A percentile compares a stretch with the other conserved stretches of the same genome.
Evolutionary conservation across 2,329 filamentous ascomycete species (phyloP).

Genomic region (Ophiostoma sp.): DNA sequence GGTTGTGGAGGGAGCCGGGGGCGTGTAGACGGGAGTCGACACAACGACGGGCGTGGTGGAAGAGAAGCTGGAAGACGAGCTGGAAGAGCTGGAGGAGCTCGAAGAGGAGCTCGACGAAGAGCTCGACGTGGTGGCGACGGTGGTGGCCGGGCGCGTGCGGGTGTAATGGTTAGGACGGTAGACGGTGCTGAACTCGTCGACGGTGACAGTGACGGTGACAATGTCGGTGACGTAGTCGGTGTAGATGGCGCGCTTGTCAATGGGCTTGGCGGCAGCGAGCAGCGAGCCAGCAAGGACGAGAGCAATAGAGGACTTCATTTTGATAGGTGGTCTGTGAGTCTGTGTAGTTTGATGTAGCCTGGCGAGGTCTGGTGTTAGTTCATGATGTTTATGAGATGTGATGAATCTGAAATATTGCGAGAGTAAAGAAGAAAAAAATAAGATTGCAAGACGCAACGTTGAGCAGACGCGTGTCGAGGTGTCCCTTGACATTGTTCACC

Average conservation of each 20-base stretch:
- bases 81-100: not conserved
- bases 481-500: too few species aligned
- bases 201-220: slow-evolving; percentile 41
- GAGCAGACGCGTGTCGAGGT: too few species aligned
- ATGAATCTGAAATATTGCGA: not conserved
- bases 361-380: slow-evolving; percentile 6
- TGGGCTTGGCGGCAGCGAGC: slow-evolving; percentile 42
- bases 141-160: slow-evolving; percentile 17
- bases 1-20: not conserved
- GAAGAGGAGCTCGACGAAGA: not conserved
- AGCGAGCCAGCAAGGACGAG: slow-evolving; percentile 43
- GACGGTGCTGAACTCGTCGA: not conserved
- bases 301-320: slow-evolving; percentile 48
- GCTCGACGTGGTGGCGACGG: slow-evolving; percentile 15
- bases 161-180: slow-evolving; percentile 13
- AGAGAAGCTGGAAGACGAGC: not conserved
- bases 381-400: not conserved
- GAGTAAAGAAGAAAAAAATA: not conserved
- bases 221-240: slow-evolving; percentile 40
- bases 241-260: slow-evolving; percentile 40
- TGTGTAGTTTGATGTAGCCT: not conserved
- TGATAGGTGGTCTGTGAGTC: slow-evolving; percentile 27
- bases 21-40: not conserved
- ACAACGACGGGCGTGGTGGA: not conserved
- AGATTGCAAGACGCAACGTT: too few species aligned